Evolutionary conservation across 2,329 filamentous ascomycete species (phyloP), one percentile per base, ranked within the genome.

Genomic region (Fusarium napiforme): DNA sequence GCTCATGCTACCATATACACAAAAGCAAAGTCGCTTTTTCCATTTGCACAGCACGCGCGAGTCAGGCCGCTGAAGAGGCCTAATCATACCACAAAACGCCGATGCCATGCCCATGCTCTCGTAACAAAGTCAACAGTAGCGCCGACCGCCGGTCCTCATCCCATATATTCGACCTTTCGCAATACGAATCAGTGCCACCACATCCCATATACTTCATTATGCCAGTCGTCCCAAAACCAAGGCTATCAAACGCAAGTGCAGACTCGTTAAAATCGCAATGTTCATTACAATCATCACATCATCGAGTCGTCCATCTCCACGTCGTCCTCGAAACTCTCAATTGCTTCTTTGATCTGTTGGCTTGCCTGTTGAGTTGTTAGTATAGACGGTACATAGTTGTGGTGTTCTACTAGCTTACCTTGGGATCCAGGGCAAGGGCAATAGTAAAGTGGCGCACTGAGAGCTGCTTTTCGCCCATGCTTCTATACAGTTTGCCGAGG

Each of bases 391-490:
- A 11, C 36, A 30, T 21, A 23, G 37, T 32, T 40, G 19, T 30
- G 32, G 42, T 4, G 9, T 43, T 40, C 15, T 34, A 42, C 68
- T 50, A 53, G 81, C 87, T 80, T 86, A 97, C 96, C 91, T 98
- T 98, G 36, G 96, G 96, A 85, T 99, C 96, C 78, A 99, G 85
- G 82, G 97, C 97, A 79, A 98, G 85, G 23, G 96, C 96, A 81
- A 95, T 96, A 11, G 96, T 99, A 81, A 97, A 97, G 82, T 98
- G 94, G 67, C 93, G 92, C 67, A 99, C 93, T n/a, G 96, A 95
- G 77, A 91, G 88, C 69, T 91, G 91, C 81, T 91, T 93, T 78
- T 94, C 90, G 76, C 90, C 91, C 78, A 93, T 86, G 62, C 86
- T 87, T 82, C 93, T 93, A 83, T 95, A 94, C 71, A 95, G 88